Evolutionary conservation across 257 asterid genomes (phyloP), one percentile per base, ranked within the genome.

Genomic region (Petunia axillaris): DNA sequence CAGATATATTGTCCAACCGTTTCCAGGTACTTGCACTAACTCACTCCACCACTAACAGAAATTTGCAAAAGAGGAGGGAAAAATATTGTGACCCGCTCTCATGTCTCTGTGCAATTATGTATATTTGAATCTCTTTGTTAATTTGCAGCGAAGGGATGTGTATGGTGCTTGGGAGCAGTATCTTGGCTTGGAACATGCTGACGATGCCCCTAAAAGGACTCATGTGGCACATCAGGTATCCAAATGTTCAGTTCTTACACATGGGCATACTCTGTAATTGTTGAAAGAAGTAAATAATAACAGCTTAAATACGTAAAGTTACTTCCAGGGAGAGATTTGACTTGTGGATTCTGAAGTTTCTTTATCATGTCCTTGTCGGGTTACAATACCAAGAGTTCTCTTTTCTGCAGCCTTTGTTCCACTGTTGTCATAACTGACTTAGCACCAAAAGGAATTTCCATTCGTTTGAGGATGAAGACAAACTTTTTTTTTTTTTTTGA

Each of bases 161-260:
- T 76, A 65, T 78, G 83, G 81, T 81, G 87, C 86, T 78, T 85
- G 89, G 91, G 94, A 88, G 84, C 92, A 86, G 85, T 88, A 88
- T 85, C 91, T 90, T 66, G 94, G 94, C 71, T 79, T 90, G 85
- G 91, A 90, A 84, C 94, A 90, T 82, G 55, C 83, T 44, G 90
- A 86, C 60, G 79, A 79, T 80, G 65, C 89, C 76, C 87, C 91
- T 53, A 90, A 87, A 80, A 86, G 87, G 76, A 71, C 89, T 62
- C 85, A 82, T 75, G 76, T 85, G 43, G 84, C 87, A 60, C 85
- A 81, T 83, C 91, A 90, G 92, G 92, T 87, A 86, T 77, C 43
- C n/a, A 3, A 8, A 39, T 37, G 43, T 76, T 62, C 36, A 62
- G 58, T 77, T 77, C 54, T 58, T 63, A 59, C 40, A 15, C 25